Conservation (phyloP, 2,329 filamentous ascomycete genomes). For the Fonsecaea monophora region DNA sequence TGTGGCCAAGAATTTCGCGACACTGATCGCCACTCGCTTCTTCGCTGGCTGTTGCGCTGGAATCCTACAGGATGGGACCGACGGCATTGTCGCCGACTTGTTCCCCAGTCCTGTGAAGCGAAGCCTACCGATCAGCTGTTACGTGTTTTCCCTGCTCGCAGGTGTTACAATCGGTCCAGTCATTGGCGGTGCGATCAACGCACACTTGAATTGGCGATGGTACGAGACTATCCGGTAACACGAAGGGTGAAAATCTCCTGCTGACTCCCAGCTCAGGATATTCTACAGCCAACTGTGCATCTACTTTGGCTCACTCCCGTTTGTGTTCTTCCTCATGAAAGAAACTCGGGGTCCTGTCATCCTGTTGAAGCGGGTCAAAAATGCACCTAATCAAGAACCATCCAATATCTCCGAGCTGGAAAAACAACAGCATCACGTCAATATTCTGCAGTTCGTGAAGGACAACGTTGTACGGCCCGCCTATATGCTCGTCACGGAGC, state of each 20-base stretch:
- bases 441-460: neutral
- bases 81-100: constrained; percentile 25
- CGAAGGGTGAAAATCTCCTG: neutral
- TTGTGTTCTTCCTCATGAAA: neutral
- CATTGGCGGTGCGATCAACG: constrained; percentile 16
- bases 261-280: constrained; percentile 8
- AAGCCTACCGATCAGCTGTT: constrained; percentile 9
- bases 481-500: constrained; percentile 56
- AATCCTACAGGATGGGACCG: constrained; percentile 19
- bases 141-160: constrained; percentile 16
- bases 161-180: constrained; percentile 24
- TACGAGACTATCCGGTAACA: neutral
- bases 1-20: constrained; percentile 31
- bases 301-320: neutral
- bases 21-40: constrained; percentile 34
- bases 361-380: neutral
- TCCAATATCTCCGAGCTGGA: neutral
- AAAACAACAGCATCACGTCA: neutral
- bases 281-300: constrained; percentile 18
- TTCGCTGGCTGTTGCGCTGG: constrained; percentile 36
- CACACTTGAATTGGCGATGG: constrained; percentile 22
- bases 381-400: neutral
- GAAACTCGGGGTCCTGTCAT: neutral
- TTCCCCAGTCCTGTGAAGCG: constrained; percentile 10
- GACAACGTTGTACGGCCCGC: neutral